These are phyloP conservation scores for Leishmania guyanensis DNA, from an alignment of 208 protist species.

Conservation along the genomic window DNA sequence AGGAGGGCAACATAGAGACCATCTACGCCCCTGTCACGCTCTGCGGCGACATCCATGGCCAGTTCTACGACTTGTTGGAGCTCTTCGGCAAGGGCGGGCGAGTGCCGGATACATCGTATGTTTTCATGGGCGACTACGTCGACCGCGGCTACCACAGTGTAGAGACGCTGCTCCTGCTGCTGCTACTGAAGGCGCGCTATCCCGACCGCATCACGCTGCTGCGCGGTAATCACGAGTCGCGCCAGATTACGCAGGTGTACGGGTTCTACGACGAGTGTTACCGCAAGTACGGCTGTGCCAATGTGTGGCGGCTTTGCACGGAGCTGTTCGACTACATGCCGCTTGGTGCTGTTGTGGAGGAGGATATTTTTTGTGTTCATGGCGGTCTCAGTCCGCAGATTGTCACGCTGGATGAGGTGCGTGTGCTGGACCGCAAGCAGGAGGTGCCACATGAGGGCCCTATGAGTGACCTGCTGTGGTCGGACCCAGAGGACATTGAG, in stretches of 20 bases:
- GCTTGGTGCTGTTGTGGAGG: conserved; percentile 89
- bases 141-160: conserved; percentile 95
- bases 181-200: conserved; percentile 93
- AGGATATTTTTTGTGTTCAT: conserved; percentile 95
- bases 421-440: conserved; percentile 86
- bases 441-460: conserved; percentile 92
- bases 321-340: conserved; percentile 95
- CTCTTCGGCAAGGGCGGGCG: conserved; percentile 96
- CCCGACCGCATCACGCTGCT: conserved; percentile 95
- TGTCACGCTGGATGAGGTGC: conserved; percentile 84
- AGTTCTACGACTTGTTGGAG: conserved; percentile 98
- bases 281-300: conserved; percentile 91
- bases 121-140: conserved; percentile 95
- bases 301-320: conserved; percentile 91
- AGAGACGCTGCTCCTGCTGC: conserved; percentile 92
- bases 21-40: conserved; percentile 98
- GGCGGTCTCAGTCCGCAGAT: conserved; percentile 91
- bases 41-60: conserved; percentile 99
- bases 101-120: conserved; percentile 82
- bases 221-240: conserved; percentile 97
- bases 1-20: conserved; percentile 95
- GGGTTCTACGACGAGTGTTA: conserved; percentile 97
- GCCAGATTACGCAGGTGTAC: conserved; percentile 97
- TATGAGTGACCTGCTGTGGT: conserved; percentile 92
- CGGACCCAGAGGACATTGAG: conserved; percentile 93